Conservation (phyloP, 1,139 yeast genomes). For the Sugiyamaella xylanicola region DNA sequence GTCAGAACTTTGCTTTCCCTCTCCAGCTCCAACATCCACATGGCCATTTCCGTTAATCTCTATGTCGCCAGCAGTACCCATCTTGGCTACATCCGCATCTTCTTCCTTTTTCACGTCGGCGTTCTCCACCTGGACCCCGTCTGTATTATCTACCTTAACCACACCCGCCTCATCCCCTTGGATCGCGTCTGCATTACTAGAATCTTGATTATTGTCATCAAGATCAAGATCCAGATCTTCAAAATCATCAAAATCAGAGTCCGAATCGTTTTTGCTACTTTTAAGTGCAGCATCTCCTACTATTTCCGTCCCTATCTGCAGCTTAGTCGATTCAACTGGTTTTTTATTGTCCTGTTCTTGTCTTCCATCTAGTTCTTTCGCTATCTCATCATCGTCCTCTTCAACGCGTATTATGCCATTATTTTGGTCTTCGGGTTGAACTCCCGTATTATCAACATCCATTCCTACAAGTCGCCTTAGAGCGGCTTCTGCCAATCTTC, state of each 20-base stretch:
- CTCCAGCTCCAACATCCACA: neutral
- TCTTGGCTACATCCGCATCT: too few species aligned
- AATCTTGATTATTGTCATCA: neutral
- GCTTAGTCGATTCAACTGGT: too few species aligned
- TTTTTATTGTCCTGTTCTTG: neutral
- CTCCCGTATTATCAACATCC: slow-evolving; percentile 27
- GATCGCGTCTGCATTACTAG: neutral
- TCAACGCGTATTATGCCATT: slow-evolving; percentile 10
- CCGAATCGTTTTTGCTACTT: neutral
- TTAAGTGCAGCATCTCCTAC: too few species aligned
- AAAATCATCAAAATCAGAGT: slow-evolving; percentile 4
- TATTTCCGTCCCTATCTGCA: too few species aligned
- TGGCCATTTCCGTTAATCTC: too few species aligned
- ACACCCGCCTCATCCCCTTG: neutral
- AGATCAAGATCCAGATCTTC: slow-evolving; percentile 1
- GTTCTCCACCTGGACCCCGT: neutral
- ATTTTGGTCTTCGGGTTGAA: slow-evolving; percentile 18
- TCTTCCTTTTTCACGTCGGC: neutral
- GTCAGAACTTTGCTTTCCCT: too few species aligned
- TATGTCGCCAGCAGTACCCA: too few species aligned
- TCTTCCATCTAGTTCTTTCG: slow-evolving; percentile 9
- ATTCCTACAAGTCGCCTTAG: slow-evolving; percentile 48
- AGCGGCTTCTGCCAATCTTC: slow-evolving; percentile 77
- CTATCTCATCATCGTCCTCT: slow-evolving; percentile 20
- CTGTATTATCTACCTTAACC: too few species aligned